Percentiles rank a stretch among this genome's conserved stretches.
Evolutionary conservation across 2,329 filamentous ascomycete genomes (phyloP).

Genomic region (Bipolaris gigantea): DNA sequence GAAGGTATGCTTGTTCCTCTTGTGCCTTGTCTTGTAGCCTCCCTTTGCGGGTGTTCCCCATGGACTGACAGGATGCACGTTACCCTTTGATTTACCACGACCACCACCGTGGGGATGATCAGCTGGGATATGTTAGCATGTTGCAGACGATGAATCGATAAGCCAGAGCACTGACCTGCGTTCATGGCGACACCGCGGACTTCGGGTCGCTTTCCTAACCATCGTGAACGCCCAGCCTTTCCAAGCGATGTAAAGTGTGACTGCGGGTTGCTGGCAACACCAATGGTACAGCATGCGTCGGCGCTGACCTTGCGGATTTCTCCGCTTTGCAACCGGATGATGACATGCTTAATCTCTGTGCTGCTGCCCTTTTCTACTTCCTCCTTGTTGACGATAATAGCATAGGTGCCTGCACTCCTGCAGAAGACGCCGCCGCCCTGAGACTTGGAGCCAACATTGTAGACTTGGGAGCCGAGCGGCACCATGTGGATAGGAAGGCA

Average conservation of each 20-base stretch:
- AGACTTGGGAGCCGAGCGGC: conserved; percentile 89
- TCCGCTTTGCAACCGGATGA: conserved; percentile 85
- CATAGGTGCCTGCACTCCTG: conserved; percentile 90
- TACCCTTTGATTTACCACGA: conserved; percentile 99
- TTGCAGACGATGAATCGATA: background rate
- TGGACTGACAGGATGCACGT: conserved; percentile 88
- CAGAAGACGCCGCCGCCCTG: conserved; percentile 84
- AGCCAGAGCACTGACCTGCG: conserved; percentile 60
- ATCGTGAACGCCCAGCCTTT: conserved; percentile 90
- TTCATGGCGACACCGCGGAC: conserved; percentile 99
- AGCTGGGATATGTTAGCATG: conserved; percentile 50
- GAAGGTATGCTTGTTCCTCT: conserved; percentile 87
- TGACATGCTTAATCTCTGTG: conserved; percentile 76
- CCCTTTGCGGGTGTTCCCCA: conserved; percentile 92
- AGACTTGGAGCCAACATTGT: conserved; percentile 78
- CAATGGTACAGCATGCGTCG: conserved; percentile 92
- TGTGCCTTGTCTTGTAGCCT: conserved; percentile 88
- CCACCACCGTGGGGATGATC: conserved; percentile 99
- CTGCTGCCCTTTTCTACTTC: conserved; percentile 62
- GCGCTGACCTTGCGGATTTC: conserved; percentile 88
- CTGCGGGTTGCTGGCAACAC: conserved; percentile 89
- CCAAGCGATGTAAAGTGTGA: conserved; percentile 89
- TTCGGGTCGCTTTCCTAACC: conserved; percentile 91
- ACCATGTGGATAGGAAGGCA: conserved; percentile 95
- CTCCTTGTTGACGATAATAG: conserved; percentile 85